These are phyloP conservation scores for Metschnikowia henanensis DNA, from an alignment of 805 yeast species.

Conservation along the genomic window DNA sequence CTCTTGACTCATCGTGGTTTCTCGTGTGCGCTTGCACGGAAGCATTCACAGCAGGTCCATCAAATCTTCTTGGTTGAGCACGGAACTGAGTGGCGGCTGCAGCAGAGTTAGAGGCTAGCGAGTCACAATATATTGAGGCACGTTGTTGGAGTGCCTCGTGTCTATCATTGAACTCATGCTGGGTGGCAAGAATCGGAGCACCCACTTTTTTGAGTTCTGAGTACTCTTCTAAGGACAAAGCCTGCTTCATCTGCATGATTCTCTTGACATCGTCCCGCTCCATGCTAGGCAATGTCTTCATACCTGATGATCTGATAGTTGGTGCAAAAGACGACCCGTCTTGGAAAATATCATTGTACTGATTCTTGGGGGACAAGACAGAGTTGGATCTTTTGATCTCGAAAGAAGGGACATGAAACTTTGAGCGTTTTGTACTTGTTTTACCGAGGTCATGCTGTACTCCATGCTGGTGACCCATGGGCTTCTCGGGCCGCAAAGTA, in stretches of 20 bases:
- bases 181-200: conserved; percentile 11
- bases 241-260: conserved; percentile 34
- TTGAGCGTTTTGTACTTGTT: conserved; percentile 19
- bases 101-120: conserved; percentile 12
- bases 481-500: conserved; percentile 7
- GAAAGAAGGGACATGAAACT: conserved; percentile 42
- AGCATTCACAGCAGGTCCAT: neutral
- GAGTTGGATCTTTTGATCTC: conserved; percentile 40
- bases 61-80: neutral
- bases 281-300: conserved; percentile 52
- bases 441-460: no score
- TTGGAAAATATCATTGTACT: conserved; percentile 40
- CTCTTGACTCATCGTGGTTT: no score
- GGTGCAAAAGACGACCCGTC: conserved; percentile 26
- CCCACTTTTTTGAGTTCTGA: conserved; percentile 33
- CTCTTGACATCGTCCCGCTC: conserved; percentile 44
- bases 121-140: conserved; percentile 18
- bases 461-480: no score
- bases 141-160: conserved; percentile 13
- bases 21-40: neutral
- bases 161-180: conserved; percentile 20
- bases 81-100: conserved; percentile 1
- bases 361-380: conserved; percentile 35
- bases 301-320: conserved; percentile 46
- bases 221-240: conserved; percentile 42